phyloP scores from a whole-genome alignment of 768 basidiomycete genomes.

The Hericium coralloides region DNA sequence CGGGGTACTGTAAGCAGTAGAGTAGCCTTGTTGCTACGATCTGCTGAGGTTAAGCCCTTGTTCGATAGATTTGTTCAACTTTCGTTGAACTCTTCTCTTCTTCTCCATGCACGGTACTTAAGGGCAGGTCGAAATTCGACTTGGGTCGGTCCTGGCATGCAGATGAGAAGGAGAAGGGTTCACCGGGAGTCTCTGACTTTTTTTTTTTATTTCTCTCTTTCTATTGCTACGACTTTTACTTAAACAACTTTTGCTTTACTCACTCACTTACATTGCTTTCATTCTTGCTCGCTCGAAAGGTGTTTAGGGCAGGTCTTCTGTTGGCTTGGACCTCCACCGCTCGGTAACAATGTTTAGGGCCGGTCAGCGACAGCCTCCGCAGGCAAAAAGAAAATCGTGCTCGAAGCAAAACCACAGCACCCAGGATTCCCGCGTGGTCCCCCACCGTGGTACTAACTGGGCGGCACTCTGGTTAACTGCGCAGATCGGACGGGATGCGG shows the following conservation, averaged over 20 bases:
- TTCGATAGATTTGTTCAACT: constrained; percentile 62
- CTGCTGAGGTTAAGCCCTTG: constrained; percentile 68
- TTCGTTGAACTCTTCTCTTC: constrained; percentile 33
- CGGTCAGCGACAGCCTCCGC: background rate
- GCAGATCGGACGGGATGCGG: constrained; percentile 55
- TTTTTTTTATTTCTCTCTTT: no score
- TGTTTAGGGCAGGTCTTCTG: constrained; percentile 33
- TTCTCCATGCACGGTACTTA: constrained; percentile 14
- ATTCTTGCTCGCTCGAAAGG: background rate
- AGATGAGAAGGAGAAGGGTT: no score
- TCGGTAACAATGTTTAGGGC: constrained; percentile 3
- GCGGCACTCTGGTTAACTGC: constrained; percentile 56
- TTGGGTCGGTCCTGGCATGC: no score
- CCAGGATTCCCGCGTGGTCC: constrained; percentile 46
- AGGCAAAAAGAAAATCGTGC: constrained; percentile 30
- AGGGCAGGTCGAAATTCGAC: no score
- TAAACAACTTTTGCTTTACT: no score
- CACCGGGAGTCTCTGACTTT: no score
- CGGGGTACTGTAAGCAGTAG: constrained; percentile 70
- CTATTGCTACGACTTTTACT: no score
- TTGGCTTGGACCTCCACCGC: no score
- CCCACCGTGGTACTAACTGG: constrained; percentile 58
- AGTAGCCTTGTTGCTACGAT: constrained; percentile 75
- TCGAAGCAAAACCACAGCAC: constrained; percentile 33
- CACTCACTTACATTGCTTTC: no score